Base-by-base conservation (phyloP, 2,329 filamentous ascomycete species). In the Penicillium palitans region DNA sequence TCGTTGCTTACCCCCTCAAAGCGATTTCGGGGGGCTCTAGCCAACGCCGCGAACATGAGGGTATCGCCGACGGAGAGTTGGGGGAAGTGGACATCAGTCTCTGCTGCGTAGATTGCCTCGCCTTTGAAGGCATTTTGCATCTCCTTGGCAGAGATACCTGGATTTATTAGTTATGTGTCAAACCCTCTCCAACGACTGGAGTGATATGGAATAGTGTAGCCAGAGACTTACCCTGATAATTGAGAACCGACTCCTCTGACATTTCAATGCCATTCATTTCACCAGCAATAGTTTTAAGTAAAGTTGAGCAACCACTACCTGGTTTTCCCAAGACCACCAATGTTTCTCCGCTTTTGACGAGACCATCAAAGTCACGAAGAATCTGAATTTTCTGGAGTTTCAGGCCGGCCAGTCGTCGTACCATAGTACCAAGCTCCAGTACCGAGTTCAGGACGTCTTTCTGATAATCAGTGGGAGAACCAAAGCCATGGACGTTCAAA, bases 21-120 rank as follows among this genome's bases (percentile, higher is more conserved):
- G 0, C 55, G 17, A 3, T 55, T 35, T 25, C 55, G 46, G 2
- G 4, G 60, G 10, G 60, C 46, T 19, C 62, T 53, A 12, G 62
- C 58, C 2, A 45, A 24, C 2, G 63, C 58, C 3, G 62, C 62
- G 61, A 92, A 92, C n/a, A 47, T 33, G 17, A 92, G 81, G 0
- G 90, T 92, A 66, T 91, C 86, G 52, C 88, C 88, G 29, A 92
- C 89, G 1, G 84, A 87, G 67, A 92, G 76, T 76, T 86, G 83
- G 17, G 89, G 88, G 69, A 92, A 91, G 74, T 92, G 89, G 4
- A 89, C 86, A 70, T 93, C 90, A 42, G 89, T 84, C 72, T 92
- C 90, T 57, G 88, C 88, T 0, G 88, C 91, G 78, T 93, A 93
- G 71, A 92, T 90, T 59, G 88, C 88, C 74, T 93, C 90, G 61